Evolutionary conservation across 495 filamentous ascomycete species (phyloP).

Genomic region (Aspergillus panamensis): DNA sequence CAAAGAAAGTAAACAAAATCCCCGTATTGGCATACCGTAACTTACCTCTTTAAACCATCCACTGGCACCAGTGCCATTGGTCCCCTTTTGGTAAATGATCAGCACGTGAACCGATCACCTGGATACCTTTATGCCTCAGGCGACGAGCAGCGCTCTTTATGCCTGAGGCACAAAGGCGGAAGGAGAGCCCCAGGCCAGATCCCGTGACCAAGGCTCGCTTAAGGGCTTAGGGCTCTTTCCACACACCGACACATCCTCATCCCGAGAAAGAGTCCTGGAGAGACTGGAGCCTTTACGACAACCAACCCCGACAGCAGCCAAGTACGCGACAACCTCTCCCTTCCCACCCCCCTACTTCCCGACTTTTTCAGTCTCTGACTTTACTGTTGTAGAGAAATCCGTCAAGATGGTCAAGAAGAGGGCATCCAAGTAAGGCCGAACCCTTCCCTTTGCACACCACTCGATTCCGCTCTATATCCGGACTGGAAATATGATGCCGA

Average conservation of each 20-base stretch:
- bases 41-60: background rate
- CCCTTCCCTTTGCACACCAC: conserved; percentile 15
- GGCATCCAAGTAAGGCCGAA: conserved; percentile 80
- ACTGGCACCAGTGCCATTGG: conserved; percentile 12
- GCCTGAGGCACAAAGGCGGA: conserved; percentile 16
- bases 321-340: conserved; percentile 39
- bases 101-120: conserved; percentile 14
- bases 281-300: conserved; percentile 40
- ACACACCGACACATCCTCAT: conserved; percentile 42
- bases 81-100: background rate
- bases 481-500: conserved; percentile 34
- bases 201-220: conserved; percentile 40
- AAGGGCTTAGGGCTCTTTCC: conserved; percentile 45
- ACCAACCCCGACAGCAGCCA: conserved; percentile 48
- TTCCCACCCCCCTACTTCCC: conserved; percentile 15
- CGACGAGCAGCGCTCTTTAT: background rate
- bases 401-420: conserved; percentile 99
- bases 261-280: conserved; percentile 35
- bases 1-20: conserved; percentile 21
- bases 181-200: background rate
- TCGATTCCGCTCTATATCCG: conserved; percentile 16
- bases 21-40: conserved; percentile 22
- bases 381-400: conserved; percentile 46
- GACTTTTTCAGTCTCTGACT: conserved; percentile 29
- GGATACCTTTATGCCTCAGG: conserved; percentile 9